phyloP scores from a whole-genome alignment of 116 monocot species.

The Phalaenopsis hybrid region DNA sequence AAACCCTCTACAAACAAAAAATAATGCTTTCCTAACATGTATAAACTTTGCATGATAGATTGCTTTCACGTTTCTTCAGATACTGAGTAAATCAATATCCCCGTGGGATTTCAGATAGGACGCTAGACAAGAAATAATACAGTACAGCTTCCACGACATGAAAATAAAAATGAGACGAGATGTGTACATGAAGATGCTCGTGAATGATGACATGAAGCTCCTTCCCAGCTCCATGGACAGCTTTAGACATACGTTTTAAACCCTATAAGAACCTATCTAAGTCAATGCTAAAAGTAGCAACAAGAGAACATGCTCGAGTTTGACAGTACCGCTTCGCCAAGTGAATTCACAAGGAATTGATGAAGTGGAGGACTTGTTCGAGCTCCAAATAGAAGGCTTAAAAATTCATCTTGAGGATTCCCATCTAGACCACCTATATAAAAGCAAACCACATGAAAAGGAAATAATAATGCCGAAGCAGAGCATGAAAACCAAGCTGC shows the following conservation, averaged over 20 bases:
- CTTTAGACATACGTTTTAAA: conserved; percentile 68
- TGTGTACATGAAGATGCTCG: conserved; percentile 78
- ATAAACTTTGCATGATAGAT: too few relatives aligned
- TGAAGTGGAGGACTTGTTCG: conserved; percentile 86
- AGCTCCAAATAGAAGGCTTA: conserved; percentile 79
- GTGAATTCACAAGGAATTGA: conserved; percentile 85
- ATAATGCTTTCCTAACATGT: too few relatives aligned
- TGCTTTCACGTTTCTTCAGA: not conserved
- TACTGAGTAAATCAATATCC: not conserved
- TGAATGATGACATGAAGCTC: conserved; percentile 65
- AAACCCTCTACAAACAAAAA: too few relatives aligned
- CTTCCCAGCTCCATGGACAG: conserved; percentile 63
- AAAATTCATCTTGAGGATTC: conserved; percentile 72
- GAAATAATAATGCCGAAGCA: not conserved
- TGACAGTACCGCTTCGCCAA: conserved; percentile 77
- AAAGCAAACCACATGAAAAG: not conserved
- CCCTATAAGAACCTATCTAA: conserved; percentile 30
- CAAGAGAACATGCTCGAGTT: not conserved
- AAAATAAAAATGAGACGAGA: not conserved
- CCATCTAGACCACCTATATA: conserved; percentile 56
- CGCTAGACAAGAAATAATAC: not conserved
- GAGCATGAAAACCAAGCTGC: not conserved
- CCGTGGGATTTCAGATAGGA: not conserved
- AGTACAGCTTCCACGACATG: not conserved
- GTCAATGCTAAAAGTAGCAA: conserved; percentile 1